A percentile compares a stretch with the other conserved stretches of the same genome.
phyloP scores from a whole-genome alignment of 768 basidiomycete genomes.

The Lanmaoa rubissima region DNA sequence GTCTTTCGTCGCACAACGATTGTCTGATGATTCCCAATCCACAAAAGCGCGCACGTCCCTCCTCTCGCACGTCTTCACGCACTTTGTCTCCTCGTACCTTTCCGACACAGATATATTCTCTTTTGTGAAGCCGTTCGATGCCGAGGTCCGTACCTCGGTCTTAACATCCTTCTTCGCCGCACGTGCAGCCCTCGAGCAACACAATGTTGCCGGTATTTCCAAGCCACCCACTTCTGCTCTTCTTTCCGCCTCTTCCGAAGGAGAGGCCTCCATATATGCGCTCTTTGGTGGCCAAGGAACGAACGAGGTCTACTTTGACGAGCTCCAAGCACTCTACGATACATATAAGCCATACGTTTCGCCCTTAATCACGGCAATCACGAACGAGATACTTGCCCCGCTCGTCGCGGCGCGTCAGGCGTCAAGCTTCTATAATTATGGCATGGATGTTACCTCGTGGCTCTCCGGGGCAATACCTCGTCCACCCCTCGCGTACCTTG shows the following conservation, averaged over 20 bases:
- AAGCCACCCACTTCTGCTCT: constrained; percentile 64
- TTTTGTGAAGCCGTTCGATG: constrained; percentile 70
- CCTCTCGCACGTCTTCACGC: constrained; percentile 69
- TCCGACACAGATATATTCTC: constrained; percentile 75
- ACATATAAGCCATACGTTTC: constrained; percentile 86
- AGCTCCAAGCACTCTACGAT: constrained; percentile 88
- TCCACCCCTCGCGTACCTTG: constrained; percentile 82
- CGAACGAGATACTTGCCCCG: constrained; percentile 65
- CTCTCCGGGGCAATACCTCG: constrained; percentile 66
- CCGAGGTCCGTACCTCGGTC: constrained; percentile 72
- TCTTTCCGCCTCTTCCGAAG: constrained; percentile 56
- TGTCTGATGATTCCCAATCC: constrained; percentile 55
- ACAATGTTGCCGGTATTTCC: constrained; percentile 55
- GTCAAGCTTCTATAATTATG: constrained; percentile 70
- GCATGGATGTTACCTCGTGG: constrained; percentile 84
- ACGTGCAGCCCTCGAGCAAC: constrained; percentile 63
- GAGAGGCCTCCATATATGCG: constrained; percentile 78
- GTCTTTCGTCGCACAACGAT: constrained; percentile 64
- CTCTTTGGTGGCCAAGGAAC: constrained; percentile 98
- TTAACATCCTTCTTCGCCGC: constrained; percentile 79
- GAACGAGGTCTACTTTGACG: constrained; percentile 98
- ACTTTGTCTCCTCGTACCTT: constrained; percentile 79
- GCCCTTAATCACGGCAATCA: constrained; percentile 63
- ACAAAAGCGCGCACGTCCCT: constrained; percentile 56
- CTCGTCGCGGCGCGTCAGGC: constrained; percentile 58